Conservation (phyloP, 192 early-diverging fungal species). For the Gryganskiella cystojenkinii region DNA sequence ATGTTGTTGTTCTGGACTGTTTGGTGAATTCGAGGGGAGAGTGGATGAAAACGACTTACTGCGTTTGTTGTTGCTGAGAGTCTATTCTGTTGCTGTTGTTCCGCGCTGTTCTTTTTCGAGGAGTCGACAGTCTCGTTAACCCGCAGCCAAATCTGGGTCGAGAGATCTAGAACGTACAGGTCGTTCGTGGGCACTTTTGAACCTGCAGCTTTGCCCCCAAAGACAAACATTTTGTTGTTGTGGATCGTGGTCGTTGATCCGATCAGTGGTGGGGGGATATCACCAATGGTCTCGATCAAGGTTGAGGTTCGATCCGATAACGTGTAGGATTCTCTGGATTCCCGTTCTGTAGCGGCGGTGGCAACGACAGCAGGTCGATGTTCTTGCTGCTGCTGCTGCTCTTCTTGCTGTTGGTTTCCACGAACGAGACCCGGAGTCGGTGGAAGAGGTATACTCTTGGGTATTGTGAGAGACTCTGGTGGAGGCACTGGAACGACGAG, state of each 20-base stretch:
- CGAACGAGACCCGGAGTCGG: slow-evolving; percentile 5
- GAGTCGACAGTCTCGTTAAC: slow-evolving; percentile 8
- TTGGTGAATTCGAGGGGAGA: too few relatives aligned
- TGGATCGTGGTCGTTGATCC: slow-evolving; percentile 73
- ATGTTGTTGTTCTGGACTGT: too few relatives aligned
- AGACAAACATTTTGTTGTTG: slow-evolving; percentile 66
- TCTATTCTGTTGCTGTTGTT: too few relatives aligned
- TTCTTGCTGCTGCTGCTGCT: background rate
- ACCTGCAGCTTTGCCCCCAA: slow-evolving; percentile 74
- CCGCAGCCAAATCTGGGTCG: slow-evolving; percentile 66
- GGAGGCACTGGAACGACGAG: background rate
- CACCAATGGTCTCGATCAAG: slow-evolving; percentile 59
- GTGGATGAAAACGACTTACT: too few relatives aligned
- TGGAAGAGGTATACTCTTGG: slow-evolving; percentile 19
- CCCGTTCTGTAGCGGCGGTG: background rate
- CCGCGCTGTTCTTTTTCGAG: background rate
- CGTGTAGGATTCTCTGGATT: slow-evolving; percentile 45
- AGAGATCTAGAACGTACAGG: slow-evolving; percentile 71
- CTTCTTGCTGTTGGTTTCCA: background rate
- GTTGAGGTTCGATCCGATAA: slow-evolving; percentile 62
- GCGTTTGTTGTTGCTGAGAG: too few relatives aligned
- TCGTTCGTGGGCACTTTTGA: slow-evolving; percentile 70
- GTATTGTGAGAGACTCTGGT: background rate
- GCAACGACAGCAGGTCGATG: background rate
- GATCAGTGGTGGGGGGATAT: slow-evolving; percentile 76